Base-by-base conservation (phyloP, 1,284 basidiomycete species). In the Bjerkandera adusta region DNA sequence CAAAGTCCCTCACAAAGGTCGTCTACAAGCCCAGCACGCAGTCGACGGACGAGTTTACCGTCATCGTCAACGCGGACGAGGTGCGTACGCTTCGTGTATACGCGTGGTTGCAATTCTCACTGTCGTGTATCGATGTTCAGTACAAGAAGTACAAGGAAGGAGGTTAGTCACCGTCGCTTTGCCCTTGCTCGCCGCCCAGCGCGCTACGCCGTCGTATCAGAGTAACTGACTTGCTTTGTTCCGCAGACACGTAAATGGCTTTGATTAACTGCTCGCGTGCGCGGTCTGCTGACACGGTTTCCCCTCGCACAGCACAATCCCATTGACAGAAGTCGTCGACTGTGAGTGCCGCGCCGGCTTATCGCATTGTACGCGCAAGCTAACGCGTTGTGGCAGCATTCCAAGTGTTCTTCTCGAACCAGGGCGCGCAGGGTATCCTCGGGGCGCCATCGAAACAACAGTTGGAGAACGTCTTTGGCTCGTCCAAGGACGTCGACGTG, bases 131-230 rank as follows among this genome's bases (percentile, higher is more conserved):
- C 36, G 25, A 34, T 47, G 5, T 53, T 6, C 55, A 91, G 89
- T 89, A 71, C 67, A 78, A 81, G 70, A 86, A 83, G 63, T 92
- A 85, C 83, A 85, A 81, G 65, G 75, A 71, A 11, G 88, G 85
- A 73, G 86, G 86, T 88, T 57, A 68, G 74, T 58, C 20, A 12
- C 26, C 18, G 36, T 39, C 61, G 52, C 41, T 54, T 53, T 47
- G 13, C 16, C 16, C 16, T 24, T 8, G 37, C 3, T n/a, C 33
- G 10, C 20, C 3, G 13, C 42, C 43, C 52, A 52, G 60, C 51
- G 38, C 54, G 41, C 52, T 61, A 35, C 60, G 60, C 45, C 64
- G 54, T 33, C 44, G 29, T 51, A 48, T 45, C 52, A 53, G 30
- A 21, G 10, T 5, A 21, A 22, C 27, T 34, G 2, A 43, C 32